Evolutionary conservation across 352 stramenopile species (phyloP).

Genomic region (Pythium phragmitis): DNA sequence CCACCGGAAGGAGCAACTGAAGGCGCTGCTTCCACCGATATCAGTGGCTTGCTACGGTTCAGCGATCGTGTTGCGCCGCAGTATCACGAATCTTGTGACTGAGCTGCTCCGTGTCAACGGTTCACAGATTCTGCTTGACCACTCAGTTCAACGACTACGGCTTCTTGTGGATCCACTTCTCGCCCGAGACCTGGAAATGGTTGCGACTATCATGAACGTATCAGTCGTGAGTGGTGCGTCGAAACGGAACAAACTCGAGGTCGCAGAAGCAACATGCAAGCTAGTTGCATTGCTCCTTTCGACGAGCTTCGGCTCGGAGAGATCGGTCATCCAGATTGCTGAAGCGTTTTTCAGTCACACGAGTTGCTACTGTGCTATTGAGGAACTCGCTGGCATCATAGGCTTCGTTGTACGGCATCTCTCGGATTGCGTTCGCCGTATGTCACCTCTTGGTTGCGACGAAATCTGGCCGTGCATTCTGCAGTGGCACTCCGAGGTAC

Average conservation of each 20-base stretch:
- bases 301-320: neutral
- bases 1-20: slow-evolving; percentile 26
- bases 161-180: slow-evolving; percentile 20
- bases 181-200: slow-evolving; percentile 22
- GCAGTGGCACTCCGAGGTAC: slow-evolving; percentile 16
- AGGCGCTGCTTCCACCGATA: slow-evolving; percentile 22
- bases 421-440: neutral
- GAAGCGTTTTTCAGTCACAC: slow-evolving; percentile 18
- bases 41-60: slow-evolving; percentile 14
- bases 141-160: slow-evolving; percentile 20
- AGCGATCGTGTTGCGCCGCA: slow-evolving; percentile 17
- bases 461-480: slow-evolving; percentile 21
- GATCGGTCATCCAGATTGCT: slow-evolving; percentile 11
- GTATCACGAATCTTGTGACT: slow-evolving; percentile 20
- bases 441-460: slow-evolving; percentile 11
- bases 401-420: slow-evolving; percentile 3
- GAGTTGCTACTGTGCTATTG: slow-evolving; percentile 7
- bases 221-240: slow-evolving; percentile 8
- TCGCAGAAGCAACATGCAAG: slow-evolving; percentile 15
- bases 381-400: neutral
- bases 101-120: slow-evolving; percentile 17
- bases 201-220: slow-evolving; percentile 6
- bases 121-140: slow-evolving; percentile 15
- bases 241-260: slow-evolving; percentile 8
- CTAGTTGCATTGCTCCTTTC: slow-evolving; percentile 10